A percentile compares a stretch with the other conserved stretches of the same genome.
Conservation (phyloP, 2,329 filamentous ascomycete genomes). For the Venturia carpophila region DNA sequence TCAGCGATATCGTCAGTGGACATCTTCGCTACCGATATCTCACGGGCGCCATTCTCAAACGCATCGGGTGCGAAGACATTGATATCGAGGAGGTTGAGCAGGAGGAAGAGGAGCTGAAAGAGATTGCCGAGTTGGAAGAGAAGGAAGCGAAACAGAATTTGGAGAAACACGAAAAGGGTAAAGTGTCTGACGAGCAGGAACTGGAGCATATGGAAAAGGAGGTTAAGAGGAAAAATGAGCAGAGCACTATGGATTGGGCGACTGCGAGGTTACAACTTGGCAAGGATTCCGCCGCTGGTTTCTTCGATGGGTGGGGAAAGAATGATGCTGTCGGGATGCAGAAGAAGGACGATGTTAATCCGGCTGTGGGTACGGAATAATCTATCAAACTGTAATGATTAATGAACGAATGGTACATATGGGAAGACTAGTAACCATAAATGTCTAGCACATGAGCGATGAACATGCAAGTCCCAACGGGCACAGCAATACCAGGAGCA, state of each 20-base stretch:
- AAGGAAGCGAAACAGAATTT: slow-evolving; percentile 31
- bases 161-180: slow-evolving; percentile 22
- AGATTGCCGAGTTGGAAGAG: slow-evolving; percentile 29
- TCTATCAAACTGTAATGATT: background rate
- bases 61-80: slow-evolving; percentile 47
- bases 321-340: background rate
- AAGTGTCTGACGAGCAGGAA: slow-evolving; percentile 20
- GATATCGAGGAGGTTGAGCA: slow-evolving; percentile 39
- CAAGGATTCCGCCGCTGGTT: slow-evolving; percentile 7
- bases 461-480: no score
- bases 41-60: slow-evolving; percentile 43
- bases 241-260: slow-evolving; percentile 37
- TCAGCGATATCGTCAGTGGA: slow-evolving; percentile 42
- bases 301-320: background rate
- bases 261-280: slow-evolving; percentile 32
- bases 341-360: slow-evolving; percentile 8
- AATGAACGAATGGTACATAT: background rate
- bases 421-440: no score
- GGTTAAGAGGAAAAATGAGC: slow-evolving; percentile 38
- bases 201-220: slow-evolving; percentile 33
- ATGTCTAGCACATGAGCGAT: no score
- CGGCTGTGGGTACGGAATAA: background rate
- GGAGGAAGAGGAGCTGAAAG: slow-evolving; percentile 36
- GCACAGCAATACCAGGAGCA: no score
- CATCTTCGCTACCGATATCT: slow-evolving; percentile 56